A percentile compares a stretch with the other conserved stretches of the same genome.
These are phyloP conservation scores for Cercospora beticola DNA, from an alignment of 2,329 filamentous ascomycete genomes.

Conservation along the genomic window DNA sequence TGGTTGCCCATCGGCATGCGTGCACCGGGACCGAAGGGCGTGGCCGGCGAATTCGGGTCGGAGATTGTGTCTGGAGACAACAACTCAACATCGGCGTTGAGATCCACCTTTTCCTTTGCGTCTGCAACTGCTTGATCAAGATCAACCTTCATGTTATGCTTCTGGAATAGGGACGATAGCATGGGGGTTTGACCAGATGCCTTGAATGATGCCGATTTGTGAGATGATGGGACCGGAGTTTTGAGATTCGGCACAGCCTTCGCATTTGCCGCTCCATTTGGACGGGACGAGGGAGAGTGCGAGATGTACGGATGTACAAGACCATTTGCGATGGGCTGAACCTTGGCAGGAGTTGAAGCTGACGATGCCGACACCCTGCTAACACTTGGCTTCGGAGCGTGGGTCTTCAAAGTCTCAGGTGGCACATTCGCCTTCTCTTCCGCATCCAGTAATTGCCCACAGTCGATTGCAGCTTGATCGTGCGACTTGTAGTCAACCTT, in stretches of 20 bases:
- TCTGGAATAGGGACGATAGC: slow-evolving; percentile 43
- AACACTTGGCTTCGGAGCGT: slow-evolving; percentile 21
- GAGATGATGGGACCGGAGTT: slow-evolving; percentile 5
- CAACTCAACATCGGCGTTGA: slow-evolving; percentile 35
- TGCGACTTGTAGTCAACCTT: slow-evolving; percentile 92
- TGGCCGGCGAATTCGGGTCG: slow-evolving; percentile 28
- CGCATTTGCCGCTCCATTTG: slow-evolving; percentile 17
- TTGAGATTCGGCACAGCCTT: slow-evolving; percentile 17
- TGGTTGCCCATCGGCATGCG: slow-evolving; percentile 23
- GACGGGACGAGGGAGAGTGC: slow-evolving; percentile 18
- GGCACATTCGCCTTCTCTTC: slow-evolving; percentile 51
- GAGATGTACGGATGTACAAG: slow-evolving; percentile 36
- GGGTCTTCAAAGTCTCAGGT: slow-evolving; percentile 28
- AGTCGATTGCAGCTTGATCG: slow-evolving; percentile 85
- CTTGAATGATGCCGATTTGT: slow-evolving; percentile 33
- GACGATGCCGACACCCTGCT: slow-evolving; percentile 20
- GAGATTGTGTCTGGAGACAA: slow-evolving; percentile 27
- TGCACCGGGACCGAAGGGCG: slow-evolving; percentile 18
- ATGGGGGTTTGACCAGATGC: slow-evolving; percentile 45
- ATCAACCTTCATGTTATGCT: slow-evolving; percentile 45
- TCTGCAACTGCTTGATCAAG: slow-evolving; percentile 33
- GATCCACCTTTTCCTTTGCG: slow-evolving; percentile 38
- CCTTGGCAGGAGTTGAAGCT: slow-evolving; percentile 23
- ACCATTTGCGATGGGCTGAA: slow-evolving; percentile 15
- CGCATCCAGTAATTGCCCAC: slow-evolving; percentile 77